Base-by-base conservation (phyloP, 1,139 yeast genomes). In the Diutina neorugosa region DNA sequence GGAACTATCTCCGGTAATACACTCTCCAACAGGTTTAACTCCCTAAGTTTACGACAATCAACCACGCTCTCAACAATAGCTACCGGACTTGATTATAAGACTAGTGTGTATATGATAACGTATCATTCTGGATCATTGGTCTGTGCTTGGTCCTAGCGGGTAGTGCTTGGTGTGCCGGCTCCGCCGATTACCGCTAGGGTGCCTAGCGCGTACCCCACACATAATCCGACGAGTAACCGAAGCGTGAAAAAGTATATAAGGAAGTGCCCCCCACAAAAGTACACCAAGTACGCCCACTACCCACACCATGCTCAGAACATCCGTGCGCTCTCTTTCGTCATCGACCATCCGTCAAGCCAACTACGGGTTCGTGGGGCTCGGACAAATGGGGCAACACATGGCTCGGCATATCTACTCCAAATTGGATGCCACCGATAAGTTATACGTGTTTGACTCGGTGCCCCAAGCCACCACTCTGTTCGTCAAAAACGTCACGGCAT, bases 351-450 rank as follows among this genome's bases (percentile, higher is more conserved):
- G 52, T 18, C 58, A 57, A 40, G 63, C 69, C 56, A 69, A 64
- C 55, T 74, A 71, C 59, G 84, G 83, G 20, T 79, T 79, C 63
- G 72, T 80, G 50, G 84, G 84, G 14, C 69, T 80, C 27, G 84
- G 84, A 20, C 77, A 77, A 55, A 80, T 80, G 84, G 82, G 84
- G 55, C 76, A 75, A 55, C 78, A 77, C 57, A 80, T 80, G 84
- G 83, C 83, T 20, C 67, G 74, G 57, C 82, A 80, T 58, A 69
- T 80, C 42, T 73, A 75, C 58, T 65, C 69, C 53, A 69, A 76
- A 55, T 65, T 76, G 56, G 68, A 67, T 41, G 65, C 72, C 1
- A 55, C 59, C 16, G 82, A 78, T 57, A 63, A 64, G 50, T 66
- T 79, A 55, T 69, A 70, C 52, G 76, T 79, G 12, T 71, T 70